Conservation (phyloP, 257 asterid genomes). For the Cinchona pubescens region DNA sequence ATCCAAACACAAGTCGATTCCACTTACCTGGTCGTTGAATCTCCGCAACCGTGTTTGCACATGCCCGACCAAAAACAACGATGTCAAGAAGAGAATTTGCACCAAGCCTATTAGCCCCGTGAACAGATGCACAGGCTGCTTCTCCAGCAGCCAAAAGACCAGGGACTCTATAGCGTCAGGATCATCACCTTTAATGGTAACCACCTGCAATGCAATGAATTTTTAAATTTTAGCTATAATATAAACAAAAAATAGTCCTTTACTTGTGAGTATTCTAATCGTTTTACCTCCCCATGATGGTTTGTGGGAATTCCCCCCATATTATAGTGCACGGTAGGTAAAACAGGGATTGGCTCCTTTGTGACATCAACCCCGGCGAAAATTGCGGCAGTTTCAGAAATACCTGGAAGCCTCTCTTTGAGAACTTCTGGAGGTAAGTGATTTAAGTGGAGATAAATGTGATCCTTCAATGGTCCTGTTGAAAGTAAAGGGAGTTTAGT, state of each 20-base stretch:
- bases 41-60: slow-evolving; percentile 96
- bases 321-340: slow-evolving; percentile 95
- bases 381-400: slow-evolving; percentile 96
- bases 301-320: slow-evolving; percentile 99
- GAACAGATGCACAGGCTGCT: slow-evolving; percentile 99
- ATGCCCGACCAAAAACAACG: slow-evolving; percentile 97
- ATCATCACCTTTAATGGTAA: slow-evolving; percentile 63
- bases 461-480: slow-evolving; percentile 87
- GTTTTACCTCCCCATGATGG: slow-evolving; percentile 84
- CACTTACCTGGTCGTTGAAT: slow-evolving; percentile 67
- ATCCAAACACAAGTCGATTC: no score
- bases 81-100: slow-evolving; percentile 98
- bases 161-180: slow-evolving; percentile 74
- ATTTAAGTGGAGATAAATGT: slow-evolving; percentile 92
- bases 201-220: slow-evolving; percentile 49
- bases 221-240: neutral
- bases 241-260: neutral
- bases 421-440: slow-evolving; percentile 98
- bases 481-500: slow-evolving; percentile 15
- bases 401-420: slow-evolving; percentile 97
- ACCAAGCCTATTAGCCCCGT: slow-evolving; percentile 98
- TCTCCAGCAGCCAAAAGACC: slow-evolving; percentile 99
- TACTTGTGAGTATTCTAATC: neutral
- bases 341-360: slow-evolving; percentile 94
- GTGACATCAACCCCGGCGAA: slow-evolving; percentile 99